These are phyloP conservation scores for Fusarium drepaniforme DNA, from an alignment of 2,329 filamentous ascomycete species.

Conservation along the genomic window DNA sequence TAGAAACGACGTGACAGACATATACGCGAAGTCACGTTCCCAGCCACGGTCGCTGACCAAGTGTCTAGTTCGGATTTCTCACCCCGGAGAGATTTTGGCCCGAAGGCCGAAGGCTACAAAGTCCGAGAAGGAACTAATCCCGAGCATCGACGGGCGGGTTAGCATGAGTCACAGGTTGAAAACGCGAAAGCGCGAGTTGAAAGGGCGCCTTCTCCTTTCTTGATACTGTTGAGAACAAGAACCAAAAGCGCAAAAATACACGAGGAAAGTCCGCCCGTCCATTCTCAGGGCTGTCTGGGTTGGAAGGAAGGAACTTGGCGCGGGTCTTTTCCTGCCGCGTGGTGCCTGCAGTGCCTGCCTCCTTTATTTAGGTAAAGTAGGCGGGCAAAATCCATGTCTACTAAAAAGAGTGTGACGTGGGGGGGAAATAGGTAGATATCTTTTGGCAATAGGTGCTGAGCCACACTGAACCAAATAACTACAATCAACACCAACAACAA, in stretches of 20 bases:
- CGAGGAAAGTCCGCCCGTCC: background rate
- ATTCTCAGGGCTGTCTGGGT: background rate
- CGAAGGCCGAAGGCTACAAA: conserved; percentile 42
- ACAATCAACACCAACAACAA: background rate
- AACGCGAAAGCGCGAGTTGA: conserved; percentile 20
- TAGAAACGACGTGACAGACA: conserved; percentile 15
- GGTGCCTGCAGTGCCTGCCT: background rate
- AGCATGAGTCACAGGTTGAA: conserved; percentile 35
- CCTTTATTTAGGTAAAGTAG: background rate
- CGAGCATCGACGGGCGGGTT: conserved; percentile 5
- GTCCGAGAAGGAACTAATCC: conserved; percentile 24
- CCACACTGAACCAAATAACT: background rate
- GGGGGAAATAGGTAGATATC: background rate
- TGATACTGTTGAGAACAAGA: conserved; percentile 2
- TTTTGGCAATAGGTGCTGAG: background rate
- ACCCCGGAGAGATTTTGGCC: conserved; percentile 32
- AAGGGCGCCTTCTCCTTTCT: background rate
- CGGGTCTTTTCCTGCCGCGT: background rate
- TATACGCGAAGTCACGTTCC: conserved; percentile 33
- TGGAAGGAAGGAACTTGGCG: background rate
- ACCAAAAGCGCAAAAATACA: conserved; percentile 10
- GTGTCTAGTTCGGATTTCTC: conserved; percentile 26
- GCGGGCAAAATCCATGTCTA: background rate
- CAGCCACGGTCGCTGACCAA: conserved; percentile 13
- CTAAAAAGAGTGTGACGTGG: background rate